Base-by-base conservation (phyloP, 768 basidiomycete species). In the Rickenella mellea region DNA sequence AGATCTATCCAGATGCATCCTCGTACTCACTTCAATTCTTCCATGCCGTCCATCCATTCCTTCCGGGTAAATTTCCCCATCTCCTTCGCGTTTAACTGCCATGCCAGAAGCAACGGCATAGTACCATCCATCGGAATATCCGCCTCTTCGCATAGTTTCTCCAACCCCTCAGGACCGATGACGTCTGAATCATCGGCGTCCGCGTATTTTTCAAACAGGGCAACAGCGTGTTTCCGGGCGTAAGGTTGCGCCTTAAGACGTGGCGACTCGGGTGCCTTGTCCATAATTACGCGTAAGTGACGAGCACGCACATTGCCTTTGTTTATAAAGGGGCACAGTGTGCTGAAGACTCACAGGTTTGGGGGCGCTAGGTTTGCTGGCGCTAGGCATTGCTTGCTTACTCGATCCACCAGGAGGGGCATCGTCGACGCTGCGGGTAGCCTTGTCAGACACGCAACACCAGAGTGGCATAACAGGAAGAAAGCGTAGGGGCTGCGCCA, bases 121-220 rank as follows among this genome's bases (percentile, higher is more conserved):
- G 80, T 67, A 24, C 85, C 83, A 15, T 89, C 86, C 58, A 91
- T 63, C 0, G 83, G 67, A 35, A 89, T 71, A n/a, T 73, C 63
- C 10, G 79, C 74, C 47, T 88, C 83, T 20, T 49, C 68, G 60
- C 83, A 91, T 22, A 92, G 61, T 40, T 61, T 66, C 58, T 81
- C 78, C 48, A 89, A 76, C 2, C 85, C 84, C 45, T 78, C 83
- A 1, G 82, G 72, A 1, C 78, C 80, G 51, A 91, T 87, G 32
- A 72, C 63, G 20, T 69, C 63, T 37, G 86, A 83, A 6, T 48
- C 45, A 45, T 67, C 62, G 9, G 48, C 52, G 45, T 76, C 74
- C 19, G 76, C 74, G 52, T 84, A 87, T 2, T 55, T 58, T 39
- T 62, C 62, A 66, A 89, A 90, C 12, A 88, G 66, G 1, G 60